Evolutionary conservation across 2,329 filamentous ascomycete species (phyloP), one percentile per base, ranked within the genome.

Genomic region (Pseudogymnoascus pannorum): DNA sequence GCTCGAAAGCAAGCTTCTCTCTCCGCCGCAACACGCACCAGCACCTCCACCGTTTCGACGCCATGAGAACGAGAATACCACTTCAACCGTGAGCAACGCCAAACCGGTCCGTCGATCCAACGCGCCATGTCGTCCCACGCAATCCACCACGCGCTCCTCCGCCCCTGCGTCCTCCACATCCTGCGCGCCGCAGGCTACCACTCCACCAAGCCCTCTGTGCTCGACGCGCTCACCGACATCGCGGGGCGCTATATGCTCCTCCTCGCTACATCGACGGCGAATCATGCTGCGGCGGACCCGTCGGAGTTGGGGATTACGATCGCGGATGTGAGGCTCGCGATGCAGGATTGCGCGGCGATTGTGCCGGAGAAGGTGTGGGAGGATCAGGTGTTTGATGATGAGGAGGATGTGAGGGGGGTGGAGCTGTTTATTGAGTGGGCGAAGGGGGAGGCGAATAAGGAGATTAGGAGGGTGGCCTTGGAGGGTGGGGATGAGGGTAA

Each of bases 151-250:
- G 87, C 89, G 64, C 87, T 96, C 65, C 81, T 97, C 62, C 91
- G 92, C 42, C 93, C 93, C 1, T 87, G 87, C 57, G 85, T 97
- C 64, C 85, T 97, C 62, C 92, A 97, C 75, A 93, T 96, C 69
- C 85, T 97, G 59, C 91, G 93, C 71, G 91, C 92, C 29, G 88
- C 91, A 22, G 93, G 93, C 72, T 97, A 95, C 77, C 90, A 95
- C 73, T 82, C 87, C 42, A 89, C 91, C 58, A 86, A 86, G 60
- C 87, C 91, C 1, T 87, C 88, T 3, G 92, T 95, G 5, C 80
- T 97, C 62, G 92, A 97, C 75, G 87, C 89, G 8, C 74, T 97
- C n/a, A 89, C 91, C 12, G 92, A 97, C 74, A 81, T 97, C 6
- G 87, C 91, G 0, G 89, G 87, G 44, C 86, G 89, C 66, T 96